A percentile compares a stretch with the other conserved stretches of the same genome.
Conservation (phyloP, 2,329 filamentous ascomycete species). For the Ophiostoma sp. region DNA sequence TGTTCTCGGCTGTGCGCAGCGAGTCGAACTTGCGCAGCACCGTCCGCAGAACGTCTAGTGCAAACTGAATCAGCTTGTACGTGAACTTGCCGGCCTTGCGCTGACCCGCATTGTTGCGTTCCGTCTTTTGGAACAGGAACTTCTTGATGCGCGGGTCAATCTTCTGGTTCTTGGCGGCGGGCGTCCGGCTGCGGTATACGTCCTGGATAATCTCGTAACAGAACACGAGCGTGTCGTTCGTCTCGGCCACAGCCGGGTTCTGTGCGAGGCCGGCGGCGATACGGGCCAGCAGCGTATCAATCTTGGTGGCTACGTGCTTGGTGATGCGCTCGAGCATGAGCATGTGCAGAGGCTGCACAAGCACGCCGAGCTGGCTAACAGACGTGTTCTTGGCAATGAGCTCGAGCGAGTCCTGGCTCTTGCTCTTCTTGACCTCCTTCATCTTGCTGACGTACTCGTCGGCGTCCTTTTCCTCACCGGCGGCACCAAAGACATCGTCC, state of each 20-base stretch:
- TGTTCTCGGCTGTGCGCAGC: constrained; percentile 74
- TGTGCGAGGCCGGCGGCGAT: constrained; percentile 80
- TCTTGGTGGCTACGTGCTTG: constrained; percentile 79
- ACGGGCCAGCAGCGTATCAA: constrained; percentile 82
- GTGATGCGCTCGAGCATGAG: constrained; percentile 83
- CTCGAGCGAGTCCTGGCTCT: constrained; percentile 97
- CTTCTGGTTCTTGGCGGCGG: constrained; percentile 25
- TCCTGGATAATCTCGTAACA: constrained; percentile 93
- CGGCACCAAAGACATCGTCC: constrained; percentile 94
- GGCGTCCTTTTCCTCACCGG: constrained; percentile 94
- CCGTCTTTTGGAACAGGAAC: constrained; percentile 78
- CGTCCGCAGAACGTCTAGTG: constrained; percentile 80
- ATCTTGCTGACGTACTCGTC: constrained; percentile 93
- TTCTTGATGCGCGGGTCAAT: constrained; percentile 63
- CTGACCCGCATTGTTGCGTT: constrained; percentile 67
- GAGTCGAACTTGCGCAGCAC: constrained; percentile 84
- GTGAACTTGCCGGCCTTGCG: constrained; percentile 74
- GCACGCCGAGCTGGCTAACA: constrained; percentile 68
- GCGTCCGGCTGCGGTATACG: constrained; percentile 66
- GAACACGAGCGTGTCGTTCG: constrained; percentile 83
- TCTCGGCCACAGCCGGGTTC: constrained; percentile 71
- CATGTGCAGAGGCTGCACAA: constrained; percentile 74
- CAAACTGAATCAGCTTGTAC: constrained; percentile 85
- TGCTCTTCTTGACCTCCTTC: constrained; percentile 97
- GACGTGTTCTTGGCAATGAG: constrained; percentile 82